phyloP scores from a whole-genome alignment of 768 basidiomycete species.

The Pulveroboletus sp. region DNA sequence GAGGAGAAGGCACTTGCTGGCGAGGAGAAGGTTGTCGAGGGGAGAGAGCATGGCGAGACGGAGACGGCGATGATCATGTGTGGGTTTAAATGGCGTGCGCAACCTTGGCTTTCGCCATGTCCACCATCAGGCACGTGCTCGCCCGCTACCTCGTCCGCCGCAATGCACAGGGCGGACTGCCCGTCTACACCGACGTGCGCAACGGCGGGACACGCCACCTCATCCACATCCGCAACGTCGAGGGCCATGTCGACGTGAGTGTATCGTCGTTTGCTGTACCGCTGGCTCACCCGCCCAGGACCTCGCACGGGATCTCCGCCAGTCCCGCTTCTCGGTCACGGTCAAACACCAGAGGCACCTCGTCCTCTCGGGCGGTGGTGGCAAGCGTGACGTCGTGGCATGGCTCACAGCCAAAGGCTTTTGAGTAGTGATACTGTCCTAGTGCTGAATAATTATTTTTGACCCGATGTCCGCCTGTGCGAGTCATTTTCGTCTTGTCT shows the following conservation, averaged over 20 bases:
- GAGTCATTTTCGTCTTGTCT: no score
- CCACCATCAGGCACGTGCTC: conserved; percentile 19
- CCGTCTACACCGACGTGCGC: conserved; percentile 74
- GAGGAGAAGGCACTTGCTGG: no score
- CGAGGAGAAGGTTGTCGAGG: conserved; percentile 20
- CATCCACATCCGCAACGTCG: conserved; percentile 63
- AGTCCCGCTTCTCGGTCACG: conserved; percentile 50
- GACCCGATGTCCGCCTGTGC: neutral
- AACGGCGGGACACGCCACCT: conserved; percentile 60
- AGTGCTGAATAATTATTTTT: neutral
- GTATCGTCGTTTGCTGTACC: neutral
- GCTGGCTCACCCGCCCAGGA: conserved; percentile 35
- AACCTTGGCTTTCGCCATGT: conserved; percentile 5
- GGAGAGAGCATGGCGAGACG: conserved; percentile 16
- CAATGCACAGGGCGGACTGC: conserved; percentile 64
- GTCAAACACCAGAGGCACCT: conserved; percentile 51
- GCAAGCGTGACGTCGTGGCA: conserved; percentile 57
- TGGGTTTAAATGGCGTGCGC: neutral
- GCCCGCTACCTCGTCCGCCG: conserved; percentile 58
- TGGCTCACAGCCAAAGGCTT: conserved; percentile 71
- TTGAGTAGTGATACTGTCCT: conserved; percentile 30
- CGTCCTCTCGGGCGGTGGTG: conserved; percentile 58
- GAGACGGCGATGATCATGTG: neutral
- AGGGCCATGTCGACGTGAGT: conserved; percentile 60
- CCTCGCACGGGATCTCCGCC: conserved; percentile 61